Evolutionary conservation across 2,329 filamentous ascomycete species (phyloP), one percentile per base, ranked within the genome.

Genomic region (Graphilbum ipis-grandicollis): DNA sequence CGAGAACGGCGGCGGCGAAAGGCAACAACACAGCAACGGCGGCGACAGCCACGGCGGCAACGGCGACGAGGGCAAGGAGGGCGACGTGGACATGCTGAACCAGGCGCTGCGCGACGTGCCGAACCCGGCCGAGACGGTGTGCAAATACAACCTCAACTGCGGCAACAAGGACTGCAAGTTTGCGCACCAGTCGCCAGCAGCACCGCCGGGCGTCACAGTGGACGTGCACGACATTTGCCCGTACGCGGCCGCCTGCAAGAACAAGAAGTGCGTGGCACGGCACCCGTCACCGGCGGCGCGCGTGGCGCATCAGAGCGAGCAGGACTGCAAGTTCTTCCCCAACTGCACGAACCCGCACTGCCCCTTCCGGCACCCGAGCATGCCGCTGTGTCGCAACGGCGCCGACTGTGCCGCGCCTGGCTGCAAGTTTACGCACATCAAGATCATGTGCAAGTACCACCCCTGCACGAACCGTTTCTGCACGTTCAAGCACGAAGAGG

Each of bases 181-280:
- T 54, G 90, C 84, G 15, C 90, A 98, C 51, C 88, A 94, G 59
- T 93, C 86, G 14, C 85, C 90, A 2, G 85, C 81, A 2, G 86
- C 88, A 23, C 79, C 83, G 4, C 77, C 79, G 2, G 81, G 79
- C 21, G 71, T 70, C 2, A 68, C 75, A 0, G 66, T 96, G 40
- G 90, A 96, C 54, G 67, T 86, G 46, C 71, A 66, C 40, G 84
- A 93, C 49, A 65, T 69, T 15, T 98, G 90, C 61, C 70, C 70
- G 15, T 96, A 81, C 48, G 88, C 85, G 17, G 84, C 75, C 2
- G 85, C 85, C 9, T 98, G 90, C 72, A 93, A 90, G 60, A 98
- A 96, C 65, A 70, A 74, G 50, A 96, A 96, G 60, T 98, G 90
- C 52, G 81, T 80, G 9, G 86, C 71, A 22, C 81, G 84, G 41